Conservation (phyloP, 495 filamentous ascomycete genomes). For the Pyrenula aspistea region DNA sequence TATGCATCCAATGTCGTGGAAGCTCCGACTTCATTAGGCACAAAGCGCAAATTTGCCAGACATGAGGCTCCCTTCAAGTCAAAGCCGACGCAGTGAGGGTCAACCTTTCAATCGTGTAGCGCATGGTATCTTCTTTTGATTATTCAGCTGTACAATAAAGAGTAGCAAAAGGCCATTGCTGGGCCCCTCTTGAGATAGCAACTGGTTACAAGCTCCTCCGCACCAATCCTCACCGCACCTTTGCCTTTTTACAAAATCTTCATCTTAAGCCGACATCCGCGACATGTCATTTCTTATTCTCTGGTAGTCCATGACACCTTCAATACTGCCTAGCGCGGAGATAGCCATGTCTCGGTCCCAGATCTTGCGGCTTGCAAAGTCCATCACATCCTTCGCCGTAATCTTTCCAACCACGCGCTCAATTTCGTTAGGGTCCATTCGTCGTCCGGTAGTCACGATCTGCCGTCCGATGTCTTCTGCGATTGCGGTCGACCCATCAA, state of each 20-base stretch:
- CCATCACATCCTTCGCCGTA: constrained; percentile 94
- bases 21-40: no score
- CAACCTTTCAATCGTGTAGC: no score
- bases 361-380: constrained; percentile 77
- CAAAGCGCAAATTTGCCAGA: no score
- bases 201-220: no score
- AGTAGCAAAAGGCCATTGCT: no score
- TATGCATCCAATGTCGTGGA: no score
- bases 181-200: no score
- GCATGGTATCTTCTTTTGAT: not conserved
- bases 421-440: constrained; percentile 84
- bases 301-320: constrained; percentile 84
- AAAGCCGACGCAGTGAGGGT: no score
- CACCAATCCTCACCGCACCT: not conserved
- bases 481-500: constrained; percentile 93
- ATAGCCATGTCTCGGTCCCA: constrained; percentile 97
- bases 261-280: constrained; percentile 49
- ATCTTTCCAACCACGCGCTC: constrained; percentile 78
- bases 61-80: no score
- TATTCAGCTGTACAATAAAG: not conserved
- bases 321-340: constrained; percentile 81
- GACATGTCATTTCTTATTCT: constrained; percentile 82
- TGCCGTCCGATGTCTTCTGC: constrained; percentile 98
- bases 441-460: constrained; percentile 90
- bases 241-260: not conserved